Evolutionary conservation across 768 basidiomycete species (phyloP).

Genomic region (Termitomyces sp.): DNA sequence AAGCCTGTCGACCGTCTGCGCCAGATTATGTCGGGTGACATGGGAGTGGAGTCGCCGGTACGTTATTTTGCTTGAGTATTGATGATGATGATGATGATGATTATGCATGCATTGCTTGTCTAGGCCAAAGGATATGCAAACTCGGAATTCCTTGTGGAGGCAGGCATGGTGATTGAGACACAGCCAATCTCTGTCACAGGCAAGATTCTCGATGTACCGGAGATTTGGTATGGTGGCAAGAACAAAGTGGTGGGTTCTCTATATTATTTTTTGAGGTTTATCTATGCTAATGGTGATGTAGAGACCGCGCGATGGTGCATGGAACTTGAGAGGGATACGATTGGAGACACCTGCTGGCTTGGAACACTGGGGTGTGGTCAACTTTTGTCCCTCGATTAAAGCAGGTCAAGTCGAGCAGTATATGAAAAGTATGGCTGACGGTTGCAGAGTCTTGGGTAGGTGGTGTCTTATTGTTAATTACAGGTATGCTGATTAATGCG

Average conservation of each 20-base stretch:
- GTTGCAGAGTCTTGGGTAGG: constrained; percentile 2
- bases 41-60: constrained; percentile 8
- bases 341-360: constrained; percentile 14
- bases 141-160: constrained; percentile 31
- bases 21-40: constrained; percentile 27
- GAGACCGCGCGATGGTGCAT: constrained; percentile 19
- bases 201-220: constrained; percentile 15
- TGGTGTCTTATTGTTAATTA: background rate
- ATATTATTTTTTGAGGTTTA: background rate
- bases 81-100: background rate
- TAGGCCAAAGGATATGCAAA: constrained; percentile 13
- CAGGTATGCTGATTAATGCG: background rate
- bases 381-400: constrained; percentile 1
- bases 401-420: background rate
- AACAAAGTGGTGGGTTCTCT: background rate
- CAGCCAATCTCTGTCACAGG: constrained; percentile 19
- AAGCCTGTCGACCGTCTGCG: constrained; percentile 35
- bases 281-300: background rate
- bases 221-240: constrained; percentile 11
- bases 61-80: constrained; percentile 2
- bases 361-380: constrained; percentile 15
- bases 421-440: constrained; percentile 1
- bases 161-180: constrained; percentile 29
- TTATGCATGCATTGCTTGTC: too few relatives aligned
- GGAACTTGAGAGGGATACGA: constrained; percentile 19